phyloP scores from a whole-genome alignment of 2,329 filamentous ascomycete species.

The Alternaria ventricosa region DNA sequence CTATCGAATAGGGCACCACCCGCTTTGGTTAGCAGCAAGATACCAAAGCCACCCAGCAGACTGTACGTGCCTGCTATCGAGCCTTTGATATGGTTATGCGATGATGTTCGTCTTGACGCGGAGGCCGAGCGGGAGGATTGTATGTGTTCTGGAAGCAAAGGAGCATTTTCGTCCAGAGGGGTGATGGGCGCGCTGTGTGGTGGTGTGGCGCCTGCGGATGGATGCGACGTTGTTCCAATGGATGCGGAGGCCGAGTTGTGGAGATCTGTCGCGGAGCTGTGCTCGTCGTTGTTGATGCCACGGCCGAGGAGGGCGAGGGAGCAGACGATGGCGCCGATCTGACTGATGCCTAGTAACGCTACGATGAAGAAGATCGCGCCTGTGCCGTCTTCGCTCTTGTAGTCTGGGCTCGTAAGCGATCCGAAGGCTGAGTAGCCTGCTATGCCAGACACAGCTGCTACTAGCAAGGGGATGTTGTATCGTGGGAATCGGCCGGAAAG shows the following conservation, averaged over 20 bases:
- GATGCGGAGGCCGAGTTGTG: conserved; percentile 4
- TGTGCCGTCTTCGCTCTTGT: conserved; percentile 71
- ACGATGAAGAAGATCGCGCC: conserved; percentile 77
- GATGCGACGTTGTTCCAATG: conserved; percentile 28
- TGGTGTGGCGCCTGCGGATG: conserved; percentile 44
- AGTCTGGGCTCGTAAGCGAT: conserved; percentile 77
- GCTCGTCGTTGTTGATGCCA: conserved; percentile 69
- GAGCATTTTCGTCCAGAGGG: conserved; percentile 37
- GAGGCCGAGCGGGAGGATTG: background rate
- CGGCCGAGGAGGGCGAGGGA: conserved; percentile 86
- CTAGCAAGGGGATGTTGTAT: conserved; percentile 75
- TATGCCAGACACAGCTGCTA: conserved; percentile 75
- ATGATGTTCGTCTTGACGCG: background rate
- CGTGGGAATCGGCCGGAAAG: conserved; percentile 70
- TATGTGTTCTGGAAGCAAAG: conserved; percentile 29
- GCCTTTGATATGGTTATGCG: conserved; percentile 75
- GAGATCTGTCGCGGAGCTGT: background rate
- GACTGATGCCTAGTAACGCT: conserved; percentile 83
- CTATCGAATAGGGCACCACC: conserved; percentile 87
- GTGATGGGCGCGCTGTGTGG: conserved; percentile 39
- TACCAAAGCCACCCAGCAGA: conserved; percentile 86
- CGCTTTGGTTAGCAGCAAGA: conserved; percentile 87
- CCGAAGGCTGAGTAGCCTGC: conserved; percentile 80
- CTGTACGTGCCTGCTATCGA: conserved; percentile 95
- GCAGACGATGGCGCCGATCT: conserved; percentile 96